Evolutionary conservation across 2,329 filamentous ascomycete species (phyloP), one percentile per base, ranked within the genome.

Genomic region (Lachnellula cervina): DNA sequence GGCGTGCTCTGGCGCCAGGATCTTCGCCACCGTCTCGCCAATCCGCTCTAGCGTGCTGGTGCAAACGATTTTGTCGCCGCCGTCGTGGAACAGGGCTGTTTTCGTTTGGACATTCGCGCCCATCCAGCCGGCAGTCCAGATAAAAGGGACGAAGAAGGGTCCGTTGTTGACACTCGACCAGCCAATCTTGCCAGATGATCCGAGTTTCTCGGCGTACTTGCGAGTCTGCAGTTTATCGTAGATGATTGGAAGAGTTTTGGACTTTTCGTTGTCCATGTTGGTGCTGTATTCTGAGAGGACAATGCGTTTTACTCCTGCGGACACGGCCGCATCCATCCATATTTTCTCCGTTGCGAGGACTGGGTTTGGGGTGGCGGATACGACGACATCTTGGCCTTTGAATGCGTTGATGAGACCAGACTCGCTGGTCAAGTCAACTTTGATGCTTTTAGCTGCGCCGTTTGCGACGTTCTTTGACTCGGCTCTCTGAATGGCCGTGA

Each of bases 221-320:
- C 52, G 35, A 21, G 56, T 62, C 35, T 57, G 52, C 9, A 58
- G 25, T 34, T 61, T 59, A 13, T 56, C 51, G 8, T 51, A 48
- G 32, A 59, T 32, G 13, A 60, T 54, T 16, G 58, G 53, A 2
- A 56, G 28, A 6, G 35, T 52, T 13, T 55, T 37, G 6, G 56
- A 50, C 5, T 21, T 34, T n/a, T 53, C 32, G 17, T 34, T 52
- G n/a, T 60, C 54, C 3, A 58, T 68, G 70, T 72, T 68, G 40
- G 69, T 67, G 40, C 69, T 70, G 46, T 77, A 86, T 55, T 86
- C 81, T 9, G 77, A 78, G 1, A 82, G 81, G 34, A 86, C 72
- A 70, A 84, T 83, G 23, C 80, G 75, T 64, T 79, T 75, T 8
- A 86, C 80, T 16, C 80, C 78, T 1, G 81, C 81, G 19, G 75